Base-by-base conservation (phyloP, 352 stramenopile species). In the Thalassiosira livingstoniorum region DNA sequence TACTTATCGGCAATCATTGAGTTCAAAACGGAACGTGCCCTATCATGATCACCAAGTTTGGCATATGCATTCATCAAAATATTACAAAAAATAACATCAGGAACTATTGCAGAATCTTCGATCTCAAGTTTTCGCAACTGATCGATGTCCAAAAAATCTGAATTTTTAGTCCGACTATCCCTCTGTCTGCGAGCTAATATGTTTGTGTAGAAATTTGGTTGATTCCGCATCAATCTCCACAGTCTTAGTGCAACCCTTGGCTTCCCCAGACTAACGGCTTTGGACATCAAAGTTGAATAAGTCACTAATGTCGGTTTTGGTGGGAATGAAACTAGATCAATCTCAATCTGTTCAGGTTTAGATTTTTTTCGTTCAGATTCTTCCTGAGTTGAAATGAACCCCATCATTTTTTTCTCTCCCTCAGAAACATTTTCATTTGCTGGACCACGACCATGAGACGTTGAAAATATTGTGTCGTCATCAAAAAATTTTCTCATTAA, bases 31-130 rank as follows among this genome's bases (percentile, higher is more conserved):
- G 88, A 77, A 69, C 88, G 62, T 25, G 87, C 89, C 35, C 45
- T 67, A 29, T 71, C 39, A 11, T 90, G 34, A 79, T 94, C 82
- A 2, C 78, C 85, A 21, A 93, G 57, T 77, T 94, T 95, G 1
- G 88, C 83, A 79, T 92, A 92, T 13, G 75, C 82, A 81, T 95
- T 94, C 91, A 95, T 93, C 1, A 94, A 66, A 69, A 92, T 95
- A 65, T 95, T 95, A 64, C 84, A 85, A 62, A 89, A 87, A 54
- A 91, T 91, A 0, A 94, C 84, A 84, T 94, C 89, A 10, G 88
- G 86, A 29, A 92, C 64, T 31, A 93, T 91, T 15, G 58, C 54
- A 35, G 54, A 53, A 0, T 83, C 53, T 63, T 80, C 67, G 11
- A 34, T 62, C 29, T 82, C 68, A 43, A 75, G 35, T 53, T 42